Percentiles rank a stretch among this genome's conserved stretches.
phyloP scores from a whole-genome alignment of 1,284 basidiomycete genomes.

The Gymnopus androsaceus region DNA sequence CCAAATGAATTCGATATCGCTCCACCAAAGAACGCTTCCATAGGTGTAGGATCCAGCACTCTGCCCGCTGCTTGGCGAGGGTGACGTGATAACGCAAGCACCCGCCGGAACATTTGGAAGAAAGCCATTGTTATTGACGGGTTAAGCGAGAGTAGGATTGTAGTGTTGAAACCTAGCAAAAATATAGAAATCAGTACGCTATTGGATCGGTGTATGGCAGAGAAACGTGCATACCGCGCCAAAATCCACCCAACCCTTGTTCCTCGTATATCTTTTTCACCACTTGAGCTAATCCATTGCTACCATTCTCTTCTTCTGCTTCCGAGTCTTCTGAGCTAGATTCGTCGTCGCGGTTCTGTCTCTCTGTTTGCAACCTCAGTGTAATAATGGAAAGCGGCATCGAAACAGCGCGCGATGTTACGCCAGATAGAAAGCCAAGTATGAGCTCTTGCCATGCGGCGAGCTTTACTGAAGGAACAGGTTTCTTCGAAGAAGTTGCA shows the following conservation, averaged over 20 bases:
- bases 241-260: constrained; percentile 52
- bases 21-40: constrained; percentile 52
- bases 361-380: constrained; percentile 47
- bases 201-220: neutral
- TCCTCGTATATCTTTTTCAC: constrained; percentile 46
- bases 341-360: no score
- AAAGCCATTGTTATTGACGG: constrained; percentile 56
- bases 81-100: constrained; percentile 28
- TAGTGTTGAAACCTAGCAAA: constrained; percentile 48
- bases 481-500: neutral
- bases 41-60: constrained; percentile 34
- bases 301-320: constrained; percentile 21
- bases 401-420: constrained; percentile 53
- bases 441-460: constrained; percentile 46
- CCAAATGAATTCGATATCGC: constrained; percentile 52
- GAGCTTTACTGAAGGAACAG: constrained; percentile 25
- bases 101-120: constrained; percentile 51
- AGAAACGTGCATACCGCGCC: constrained; percentile 44
- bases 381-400: constrained; percentile 56
- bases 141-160: constrained; percentile 51
- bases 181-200: neutral
- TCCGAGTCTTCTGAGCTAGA: constrained; percentile 31
- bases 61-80: constrained; percentile 10
- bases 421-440: constrained; percentile 54
- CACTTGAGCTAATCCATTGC: constrained; percentile 30